Conservation (phyloP, 176 grass and related monocot genomes). For the Eleusine coracana region DNA sequence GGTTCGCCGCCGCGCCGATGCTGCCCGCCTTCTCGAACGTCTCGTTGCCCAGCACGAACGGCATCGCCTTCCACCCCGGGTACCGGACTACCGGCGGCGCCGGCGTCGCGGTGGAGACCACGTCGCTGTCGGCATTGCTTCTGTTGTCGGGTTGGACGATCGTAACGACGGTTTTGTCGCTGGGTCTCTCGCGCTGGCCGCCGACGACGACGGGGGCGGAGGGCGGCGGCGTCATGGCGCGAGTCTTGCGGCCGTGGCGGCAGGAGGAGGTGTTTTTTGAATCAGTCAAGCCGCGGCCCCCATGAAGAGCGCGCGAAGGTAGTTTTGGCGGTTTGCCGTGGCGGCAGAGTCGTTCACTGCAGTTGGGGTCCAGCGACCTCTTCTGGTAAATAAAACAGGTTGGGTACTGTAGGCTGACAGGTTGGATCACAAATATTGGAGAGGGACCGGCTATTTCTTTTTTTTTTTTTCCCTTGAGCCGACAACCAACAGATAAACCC, state of each 20-base stretch:
- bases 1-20: slow-evolving; percentile 63
- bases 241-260: neutral
- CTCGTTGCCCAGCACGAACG: slow-evolving; percentile 76
- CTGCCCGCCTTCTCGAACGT: slow-evolving; percentile 80
- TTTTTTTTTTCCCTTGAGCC: too few relatives aligned
- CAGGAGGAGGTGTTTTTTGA: neutral
- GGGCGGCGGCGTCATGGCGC: neutral
- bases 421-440: neutral
- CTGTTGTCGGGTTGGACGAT: neutral
- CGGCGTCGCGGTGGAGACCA: neutral
- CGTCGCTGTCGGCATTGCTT: neutral
- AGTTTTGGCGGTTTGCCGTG: neutral
- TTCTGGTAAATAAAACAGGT: too few relatives aligned
- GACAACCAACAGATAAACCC: neutral
- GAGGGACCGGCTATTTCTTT: too few relatives aligned
- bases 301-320: neutral
- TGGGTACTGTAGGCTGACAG: neutral
- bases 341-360: neutral
- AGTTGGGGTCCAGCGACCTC: neutral
- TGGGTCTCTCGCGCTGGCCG: slow-evolving; percentile 1
- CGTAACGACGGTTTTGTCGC: neutral
- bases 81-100: slow-evolving; percentile 37
- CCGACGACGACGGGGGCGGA: neutral
- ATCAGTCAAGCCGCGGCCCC: neutral
- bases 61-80: slow-evolving; percentile 72